Base-by-base conservation (phyloP, 1,284 basidiomycete genomes). In the Fereydounia khargensis region DNA sequence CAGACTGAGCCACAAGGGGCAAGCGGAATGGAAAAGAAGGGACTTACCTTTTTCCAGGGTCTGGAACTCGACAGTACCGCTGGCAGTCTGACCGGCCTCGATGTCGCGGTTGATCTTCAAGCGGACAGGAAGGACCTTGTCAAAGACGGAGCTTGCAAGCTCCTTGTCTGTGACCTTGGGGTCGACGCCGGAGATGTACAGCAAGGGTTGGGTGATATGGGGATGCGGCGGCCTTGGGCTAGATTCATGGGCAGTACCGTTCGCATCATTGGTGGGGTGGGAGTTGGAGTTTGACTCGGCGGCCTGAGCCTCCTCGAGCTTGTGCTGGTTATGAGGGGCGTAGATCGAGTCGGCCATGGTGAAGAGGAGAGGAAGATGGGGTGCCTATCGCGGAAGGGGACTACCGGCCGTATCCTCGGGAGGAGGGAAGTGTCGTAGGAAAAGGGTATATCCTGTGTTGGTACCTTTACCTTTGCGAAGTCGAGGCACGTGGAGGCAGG, bases 41-140 rank as follows among this genome's bases (percentile, higher is more conserved):
- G 6, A 35, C 55, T 39, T 28, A 59, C 56, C 66, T 40, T 65
- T 70, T 22, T 62, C 50, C 11, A 72, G 50, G 3, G 56, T 48
- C 35, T 72, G 65, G 38, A 72, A 72, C 35, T 72, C 65, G 34
- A 72, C 55, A 9, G 65, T 70, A 21, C 67, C 69, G 35, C 41
- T 57, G 5, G 58, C 57, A 1, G 34, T 34, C 28, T 49, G 43
- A 7, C 45, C 55, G 3, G 44, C 40, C 13, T 39, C n/a, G 3
- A 51, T 55, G 22, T 42, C 35, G 20, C 61, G 57, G 39, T 68
- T 39, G 44, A 69, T 59, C 50, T 56, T 60, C 38, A 69, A 48
- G 22, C 63, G 45, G 30, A 70, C 53, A 9, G 68, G 68, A 8
- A 68, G 57, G 30, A 50, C 52, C 10, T 50, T 40, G 23, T 47